Conservation (phyloP, 441 rosid species). For the Erodium moschatum region DNA sequence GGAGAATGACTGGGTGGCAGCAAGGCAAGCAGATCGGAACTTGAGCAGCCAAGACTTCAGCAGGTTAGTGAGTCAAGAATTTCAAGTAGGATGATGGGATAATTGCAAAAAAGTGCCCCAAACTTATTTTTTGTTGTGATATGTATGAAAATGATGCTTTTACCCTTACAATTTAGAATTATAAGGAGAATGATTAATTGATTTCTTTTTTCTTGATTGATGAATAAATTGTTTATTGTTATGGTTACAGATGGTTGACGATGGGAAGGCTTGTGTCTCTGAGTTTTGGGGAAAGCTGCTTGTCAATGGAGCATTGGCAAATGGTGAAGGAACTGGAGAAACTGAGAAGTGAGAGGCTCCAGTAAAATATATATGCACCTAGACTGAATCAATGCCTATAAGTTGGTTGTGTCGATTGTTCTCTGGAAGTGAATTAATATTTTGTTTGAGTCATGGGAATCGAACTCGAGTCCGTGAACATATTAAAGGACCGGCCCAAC, state of each 20-base stretch:
- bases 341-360: constrained; percentile 60
- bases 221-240: neutral
- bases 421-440: no score
- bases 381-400: no score
- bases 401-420: no score
- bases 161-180: no score
- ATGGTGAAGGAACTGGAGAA: constrained; percentile 81
- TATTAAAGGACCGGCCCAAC: no score
- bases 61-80: constrained; percentile 33
- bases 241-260: constrained; percentile 54
- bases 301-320: constrained; percentile 73
- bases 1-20: constrained; percentile 72
- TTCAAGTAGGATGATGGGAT: neutral
- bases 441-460: no score
- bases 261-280: constrained; percentile 70
- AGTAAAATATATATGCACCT: constrained; percentile 14
- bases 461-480: no score
- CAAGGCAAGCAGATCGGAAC: constrained; percentile 70
- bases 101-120: no score
- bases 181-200: neutral
- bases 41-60: constrained; percentile 70
- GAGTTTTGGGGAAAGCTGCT: constrained; percentile 57
- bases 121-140: no score
- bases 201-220: neutral
- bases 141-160: no score